phyloP scores from a whole-genome alignment of 2,329 filamentous ascomycete species.

The Aspergillus persii region DNA sequence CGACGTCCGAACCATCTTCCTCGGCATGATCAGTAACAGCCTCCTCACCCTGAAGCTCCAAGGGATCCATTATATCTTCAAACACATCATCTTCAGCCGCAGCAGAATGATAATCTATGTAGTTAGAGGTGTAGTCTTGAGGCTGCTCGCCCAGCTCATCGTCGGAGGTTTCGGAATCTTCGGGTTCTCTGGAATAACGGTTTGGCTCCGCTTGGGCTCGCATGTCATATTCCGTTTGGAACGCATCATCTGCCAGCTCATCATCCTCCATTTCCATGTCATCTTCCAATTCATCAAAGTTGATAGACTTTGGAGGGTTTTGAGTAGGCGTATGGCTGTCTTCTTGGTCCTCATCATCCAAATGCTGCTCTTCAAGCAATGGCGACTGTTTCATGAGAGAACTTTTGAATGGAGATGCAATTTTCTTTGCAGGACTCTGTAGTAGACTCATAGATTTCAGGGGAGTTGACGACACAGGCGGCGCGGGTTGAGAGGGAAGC shows the following conservation, averaged over 20 bases:
- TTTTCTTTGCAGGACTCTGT: conserved; percentile 45
- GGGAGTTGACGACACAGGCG: conserved; percentile 34
- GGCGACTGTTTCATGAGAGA: conserved; percentile 20
- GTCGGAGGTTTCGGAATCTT: background rate
- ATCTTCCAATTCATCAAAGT: conserved; percentile 8
- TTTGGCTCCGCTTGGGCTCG: background rate
- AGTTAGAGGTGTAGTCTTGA: background rate
- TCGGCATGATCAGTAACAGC: background rate
- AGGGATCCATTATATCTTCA: background rate
- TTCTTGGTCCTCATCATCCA: conserved; percentile 3
- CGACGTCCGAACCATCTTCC: background rate
- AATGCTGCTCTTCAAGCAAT: background rate
- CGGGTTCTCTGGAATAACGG: background rate
- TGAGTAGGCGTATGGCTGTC: background rate
- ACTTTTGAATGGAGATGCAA: conserved; percentile 40
- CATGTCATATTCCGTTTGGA: background rate
- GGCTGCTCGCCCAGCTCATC: background rate
- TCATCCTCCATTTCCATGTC: conserved; percentile 23
- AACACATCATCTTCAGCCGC: background rate
- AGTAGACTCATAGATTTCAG: conserved; percentile 36
- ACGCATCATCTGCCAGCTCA: conserved; percentile 17
- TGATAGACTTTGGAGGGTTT: conserved; percentile 3
- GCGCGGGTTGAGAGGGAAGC: conserved; percentile 32
- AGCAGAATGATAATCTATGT: background rate
- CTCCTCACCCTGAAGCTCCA: background rate